phyloP scores from a whole-genome alignment of 495 filamentous ascomycete species.

The Xylaria cubensis region DNA sequence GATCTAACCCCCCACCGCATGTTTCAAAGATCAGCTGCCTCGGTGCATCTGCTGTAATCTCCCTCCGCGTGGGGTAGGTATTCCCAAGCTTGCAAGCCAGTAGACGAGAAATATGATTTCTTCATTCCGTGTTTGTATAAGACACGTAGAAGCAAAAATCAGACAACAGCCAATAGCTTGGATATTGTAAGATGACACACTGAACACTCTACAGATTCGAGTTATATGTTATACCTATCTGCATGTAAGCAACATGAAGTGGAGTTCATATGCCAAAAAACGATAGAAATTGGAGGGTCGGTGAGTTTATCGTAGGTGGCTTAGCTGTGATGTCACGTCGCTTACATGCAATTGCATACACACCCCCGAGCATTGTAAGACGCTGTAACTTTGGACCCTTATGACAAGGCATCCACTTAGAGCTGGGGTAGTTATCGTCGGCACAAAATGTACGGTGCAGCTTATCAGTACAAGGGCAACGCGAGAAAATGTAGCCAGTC shows the following conservation, averaged over 20 bases:
- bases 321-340: slow-evolving; percentile 20
- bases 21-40: neutral
- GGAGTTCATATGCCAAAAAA: neutral
- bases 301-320: neutral
- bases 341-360: slow-evolving; percentile 2
- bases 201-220: neutral
- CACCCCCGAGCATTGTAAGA: neutral
- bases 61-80: neutral
- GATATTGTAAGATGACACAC: neutral
- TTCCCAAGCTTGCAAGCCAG: neutral
- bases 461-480: neutral
- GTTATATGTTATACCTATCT: too few species aligned
- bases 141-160: neutral
- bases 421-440: neutral
- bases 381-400: neutral
- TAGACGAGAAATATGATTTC: neutral
- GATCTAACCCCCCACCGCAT: neutral
- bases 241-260: neutral
- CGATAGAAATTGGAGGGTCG: neutral
- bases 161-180: neutral
- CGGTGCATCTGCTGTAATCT: neutral
- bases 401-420: slow-evolving; percentile 7
- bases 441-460: neutral
- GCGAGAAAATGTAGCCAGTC: neutral
- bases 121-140: neutral